Evolutionary conservation across 495 filamentous ascomycete genomes (phyloP).

Genomic region (Cenococcum geophilum): DNA sequence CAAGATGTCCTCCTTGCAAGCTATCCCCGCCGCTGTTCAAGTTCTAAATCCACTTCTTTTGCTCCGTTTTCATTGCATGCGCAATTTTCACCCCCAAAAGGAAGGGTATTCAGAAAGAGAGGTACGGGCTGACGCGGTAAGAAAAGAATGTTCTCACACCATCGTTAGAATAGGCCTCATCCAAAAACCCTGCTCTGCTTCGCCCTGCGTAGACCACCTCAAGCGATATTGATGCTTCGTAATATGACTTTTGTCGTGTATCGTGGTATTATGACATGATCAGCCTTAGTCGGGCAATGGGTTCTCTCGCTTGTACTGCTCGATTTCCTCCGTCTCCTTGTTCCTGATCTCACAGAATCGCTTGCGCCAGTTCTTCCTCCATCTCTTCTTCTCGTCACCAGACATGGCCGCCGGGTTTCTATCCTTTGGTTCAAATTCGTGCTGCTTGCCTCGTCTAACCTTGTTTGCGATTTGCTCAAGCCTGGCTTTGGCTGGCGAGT

Average conservation of each 20-base stretch:
- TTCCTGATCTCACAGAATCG: slow-evolving; percentile 19
- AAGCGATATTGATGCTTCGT: neutral
- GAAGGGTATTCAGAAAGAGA: neutral
- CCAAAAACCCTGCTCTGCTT: neutral
- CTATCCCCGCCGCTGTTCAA: neutral
- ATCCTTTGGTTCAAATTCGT: neutral
- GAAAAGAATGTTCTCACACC: neutral
- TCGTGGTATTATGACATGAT: neutral
- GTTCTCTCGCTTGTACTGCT: slow-evolving; percentile 18
- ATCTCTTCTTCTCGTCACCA: slow-evolving; percentile 21
- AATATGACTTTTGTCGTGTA: neutral
- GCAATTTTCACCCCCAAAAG: neutral
- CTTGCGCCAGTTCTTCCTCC: slow-evolving; percentile 20
- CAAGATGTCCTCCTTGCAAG: neutral
- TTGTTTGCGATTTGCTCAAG: slow-evolving; percentile 37
- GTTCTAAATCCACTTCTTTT: neutral
- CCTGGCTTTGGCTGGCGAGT: slow-evolving; percentile 33
- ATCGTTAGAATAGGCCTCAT: neutral
- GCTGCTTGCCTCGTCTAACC: slow-evolving; percentile 10
- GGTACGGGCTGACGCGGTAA: neutral
- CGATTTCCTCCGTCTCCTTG: slow-evolving; percentile 19
- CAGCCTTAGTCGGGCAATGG: slow-evolving; percentile 6
- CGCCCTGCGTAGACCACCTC: neutral
- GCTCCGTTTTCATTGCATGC: neutral
- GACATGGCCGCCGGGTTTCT: slow-evolving; percentile 21